Evolutionary conservation across 495 filamentous ascomycete genomes (phyloP), one percentile per base, ranked within the genome.

Genomic region (Lepidopterella palustris): DNA sequence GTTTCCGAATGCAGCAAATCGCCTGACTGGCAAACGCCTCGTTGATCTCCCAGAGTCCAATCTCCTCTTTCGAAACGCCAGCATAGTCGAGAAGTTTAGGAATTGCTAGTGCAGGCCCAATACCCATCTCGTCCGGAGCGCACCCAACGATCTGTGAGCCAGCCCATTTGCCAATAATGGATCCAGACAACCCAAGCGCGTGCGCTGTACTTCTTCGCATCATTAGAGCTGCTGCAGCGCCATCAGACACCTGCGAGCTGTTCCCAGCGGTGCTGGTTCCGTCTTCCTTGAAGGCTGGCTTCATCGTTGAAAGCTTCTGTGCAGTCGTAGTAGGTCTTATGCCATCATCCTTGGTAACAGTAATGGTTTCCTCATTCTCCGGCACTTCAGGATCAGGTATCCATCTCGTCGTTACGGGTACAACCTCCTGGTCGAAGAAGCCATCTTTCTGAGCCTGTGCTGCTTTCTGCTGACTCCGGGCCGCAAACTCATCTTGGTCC

Each of bases 41-140:
- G 72, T 96, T 97, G 71, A 97, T 85, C 79, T 97, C 92, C 90
- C 90, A 96, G n/a, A 92, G 76, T 5, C 86, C 81, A 0, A 97
- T 85, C 50, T 97, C 89, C 9, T 77, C 74, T 5, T 76, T 83
- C 50, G 67, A 66, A 32, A 96, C 60, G 18, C 84, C 89, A 9
- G 86, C 78, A 55, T 80, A 78, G 49, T 78, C 68, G 20, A 96
- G 74, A 42, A 95, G 77, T 70, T 86, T 88, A 25, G 92, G 91
- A 42, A 96, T 90, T 0, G 89, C 91, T 27, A 93, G 66, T 5
- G 89, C 88, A 10, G 91, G 91, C 0, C 91, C 91, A 52, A 96
- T 80, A 39, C 91, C 91, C 91, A 96, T 96, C 80, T 96, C 92
- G 68, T 95, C 90, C 6, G 92, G 91, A 47, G 74, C 78, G 68